Evolutionary conservation across 164 flowering plant genomes (phyloP).

Genomic region (Paratinospora sagittata): DNA sequence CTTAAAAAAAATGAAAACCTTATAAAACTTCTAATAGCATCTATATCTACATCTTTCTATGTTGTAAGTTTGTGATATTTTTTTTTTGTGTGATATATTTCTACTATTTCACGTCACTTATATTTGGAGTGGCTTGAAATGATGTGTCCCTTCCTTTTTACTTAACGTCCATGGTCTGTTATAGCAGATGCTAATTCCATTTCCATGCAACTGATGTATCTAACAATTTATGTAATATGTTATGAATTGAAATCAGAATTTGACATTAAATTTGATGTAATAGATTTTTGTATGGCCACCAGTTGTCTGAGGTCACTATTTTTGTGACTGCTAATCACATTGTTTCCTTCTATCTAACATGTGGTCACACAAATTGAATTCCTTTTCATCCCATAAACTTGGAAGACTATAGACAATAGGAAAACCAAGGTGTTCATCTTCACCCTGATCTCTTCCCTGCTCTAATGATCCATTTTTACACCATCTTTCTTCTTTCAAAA

Average conservation of each 20-base stretch:
- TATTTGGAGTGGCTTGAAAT: background rate
- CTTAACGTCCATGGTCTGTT: background rate
- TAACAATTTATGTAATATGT: background rate
- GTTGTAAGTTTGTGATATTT: background rate
- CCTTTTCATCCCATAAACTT: too few species aligned
- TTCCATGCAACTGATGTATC: background rate
- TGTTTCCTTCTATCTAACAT: too few species aligned
- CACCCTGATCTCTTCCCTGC: too few species aligned
- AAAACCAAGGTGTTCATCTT: too few species aligned
- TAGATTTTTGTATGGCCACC: background rate
- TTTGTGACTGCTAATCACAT: background rate
- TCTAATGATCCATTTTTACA: background rate
- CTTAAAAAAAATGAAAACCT: background rate
- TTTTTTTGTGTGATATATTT: background rate
- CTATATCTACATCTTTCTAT: background rate
- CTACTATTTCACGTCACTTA: background rate
- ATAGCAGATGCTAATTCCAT: background rate
- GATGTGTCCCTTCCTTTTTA: background rate
- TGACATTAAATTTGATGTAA: background rate
- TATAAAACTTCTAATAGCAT: background rate
- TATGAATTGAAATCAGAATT: background rate
- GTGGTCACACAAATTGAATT: too few species aligned
- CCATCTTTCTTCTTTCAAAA: background rate
- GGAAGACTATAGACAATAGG: too few species aligned
- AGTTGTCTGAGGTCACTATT: background rate